Conservation (phyloP, 1,284 basidiomycete species). For the Sparassis latifolia region DNA sequence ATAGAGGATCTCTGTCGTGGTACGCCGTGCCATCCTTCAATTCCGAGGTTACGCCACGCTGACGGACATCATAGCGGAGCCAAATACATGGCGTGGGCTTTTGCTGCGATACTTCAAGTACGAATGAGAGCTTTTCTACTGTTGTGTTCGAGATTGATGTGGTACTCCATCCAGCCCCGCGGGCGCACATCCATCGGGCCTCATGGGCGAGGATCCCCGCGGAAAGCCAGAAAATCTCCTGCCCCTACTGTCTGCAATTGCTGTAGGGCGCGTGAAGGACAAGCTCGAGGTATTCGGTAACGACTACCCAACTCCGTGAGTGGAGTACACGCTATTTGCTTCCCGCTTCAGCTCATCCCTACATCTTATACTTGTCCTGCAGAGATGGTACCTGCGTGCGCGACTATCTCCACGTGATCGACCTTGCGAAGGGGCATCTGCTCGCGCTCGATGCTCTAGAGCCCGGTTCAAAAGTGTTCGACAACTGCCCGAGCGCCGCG, state of each 20-base stretch:
- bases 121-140: conserved; percentile 21
- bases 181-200: conserved; percentile 92
- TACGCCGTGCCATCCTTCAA: conserved; percentile 26
- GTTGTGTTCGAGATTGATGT: background rate
- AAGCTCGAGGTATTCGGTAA: conserved; percentile 94
- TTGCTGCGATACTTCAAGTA: conserved; percentile 97
- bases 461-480: conserved; percentile 53
- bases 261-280: conserved; percentile 80
- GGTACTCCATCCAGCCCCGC: conserved; percentile 61
- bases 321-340: conserved; percentile 3
- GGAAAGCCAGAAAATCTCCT: conserved; percentile 95
- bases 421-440: conserved; percentile 91
- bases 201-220: conserved; percentile 93
- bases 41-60: conserved; percentile 3
- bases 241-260: conserved; percentile 93
- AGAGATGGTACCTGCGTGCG: conserved; percentile 96
- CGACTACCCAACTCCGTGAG: conserved; percentile 92
- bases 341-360: conserved; percentile 6
- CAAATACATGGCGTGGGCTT: conserved; percentile 70
- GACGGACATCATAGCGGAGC: conserved; percentile 46
- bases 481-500: conserved; percentile 43
- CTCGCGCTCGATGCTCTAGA: conserved; percentile 85
- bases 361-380: background rate
- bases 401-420: conserved; percentile 97
- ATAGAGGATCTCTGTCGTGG: conserved; percentile 86